A percentile compares a stretch with the other conserved stretches of the same genome.
Evolutionary conservation across 164 flowering plant genomes (phyloP).

Genomic region (Chloranthus sessilifolius): DNA sequence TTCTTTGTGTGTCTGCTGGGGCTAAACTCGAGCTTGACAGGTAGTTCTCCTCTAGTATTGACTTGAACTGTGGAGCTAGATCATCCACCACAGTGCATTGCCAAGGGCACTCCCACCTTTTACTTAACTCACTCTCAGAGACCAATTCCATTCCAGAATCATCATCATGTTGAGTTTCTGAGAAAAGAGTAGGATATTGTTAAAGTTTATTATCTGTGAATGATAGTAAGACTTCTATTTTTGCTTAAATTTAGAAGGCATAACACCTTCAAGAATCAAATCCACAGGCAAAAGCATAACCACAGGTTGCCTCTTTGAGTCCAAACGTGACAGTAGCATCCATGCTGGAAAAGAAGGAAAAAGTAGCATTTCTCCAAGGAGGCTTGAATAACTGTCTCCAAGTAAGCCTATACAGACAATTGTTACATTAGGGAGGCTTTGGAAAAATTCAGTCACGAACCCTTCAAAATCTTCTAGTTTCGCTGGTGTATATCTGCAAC

Average conservation of each 20-base stretch:
- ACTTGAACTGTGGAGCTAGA: conserved; percentile 62
- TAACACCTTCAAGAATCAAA: conserved; percentile 54
- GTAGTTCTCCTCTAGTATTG: conserved; percentile 65
- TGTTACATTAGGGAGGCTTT: conserved; percentile 52
- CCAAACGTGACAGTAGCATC: conserved; percentile 73
- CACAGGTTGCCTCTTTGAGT: conserved; percentile 49
- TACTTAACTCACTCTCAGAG: conserved; percentile 16
- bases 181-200: conserved; percentile 4
- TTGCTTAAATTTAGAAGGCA: not conserved
- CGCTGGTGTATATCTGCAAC: conserved; percentile 63
- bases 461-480: conserved; percentile 46
- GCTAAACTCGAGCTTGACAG: conserved; percentile 43
- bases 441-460: conserved; percentile 49
- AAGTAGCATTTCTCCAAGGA: conserved; percentile 43
- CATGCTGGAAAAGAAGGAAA: conserved; percentile 47
- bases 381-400: conserved; percentile 35
- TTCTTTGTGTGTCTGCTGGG: conserved; percentile 39
- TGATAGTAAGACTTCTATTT: not conserved
- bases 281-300: conserved; percentile 60
- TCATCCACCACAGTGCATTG: conserved; percentile 61
- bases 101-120: conserved; percentile 91
- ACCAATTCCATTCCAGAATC: conserved; percentile 14
- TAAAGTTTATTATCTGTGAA: not conserved
- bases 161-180: conserved; percentile 39
- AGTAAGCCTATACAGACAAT: conserved; percentile 68